Evolutionary conservation across 768 basidiomycete genomes (phyloP).

Genomic region (Lyophyllum shimeji): DNA sequence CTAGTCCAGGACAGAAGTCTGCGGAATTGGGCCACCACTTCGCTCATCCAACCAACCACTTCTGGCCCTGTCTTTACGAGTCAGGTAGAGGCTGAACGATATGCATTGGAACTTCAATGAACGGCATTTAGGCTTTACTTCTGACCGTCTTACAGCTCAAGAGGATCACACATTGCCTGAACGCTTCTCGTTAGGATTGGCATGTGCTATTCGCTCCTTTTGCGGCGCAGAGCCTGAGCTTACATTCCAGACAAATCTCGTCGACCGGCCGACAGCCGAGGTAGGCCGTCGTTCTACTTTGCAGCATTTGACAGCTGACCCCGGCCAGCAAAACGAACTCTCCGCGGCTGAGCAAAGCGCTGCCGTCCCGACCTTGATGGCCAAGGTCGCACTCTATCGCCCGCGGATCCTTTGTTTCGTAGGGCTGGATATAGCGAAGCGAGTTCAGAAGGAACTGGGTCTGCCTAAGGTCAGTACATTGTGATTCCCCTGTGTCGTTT

Average conservation of each 20-base stretch:
- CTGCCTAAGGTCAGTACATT: slow-evolving; percentile 15
- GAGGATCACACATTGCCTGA: slow-evolving; percentile 65
- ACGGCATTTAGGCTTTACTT: slow-evolving; percentile 51
- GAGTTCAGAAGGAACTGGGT: slow-evolving; percentile 28
- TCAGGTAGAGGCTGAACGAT: slow-evolving; percentile 44
- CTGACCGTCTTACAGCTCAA: slow-evolving; percentile 45
- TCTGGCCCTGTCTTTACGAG: slow-evolving; percentile 71
- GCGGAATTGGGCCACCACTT: slow-evolving; percentile 77
- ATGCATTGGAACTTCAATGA: neutral
- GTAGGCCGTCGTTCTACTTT: neutral
- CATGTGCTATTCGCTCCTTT: slow-evolving; percentile 30
- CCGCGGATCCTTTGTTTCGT: slow-evolving; percentile 79
- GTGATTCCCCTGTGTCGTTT: too few relatives aligned
- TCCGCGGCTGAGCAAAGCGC: slow-evolving; percentile 48
- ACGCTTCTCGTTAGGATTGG: slow-evolving; percentile 63
- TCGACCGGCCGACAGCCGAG: slow-evolving; percentile 65
- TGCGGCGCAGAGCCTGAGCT: neutral
- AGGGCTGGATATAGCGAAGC: slow-evolving; percentile 61
- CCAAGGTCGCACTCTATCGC: slow-evolving; percentile 53
- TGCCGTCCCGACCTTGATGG: slow-evolving; percentile 56
- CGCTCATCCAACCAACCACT: slow-evolving; percentile 78
- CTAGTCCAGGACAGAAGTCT: slow-evolving; percentile 67
- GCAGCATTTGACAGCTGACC: neutral
- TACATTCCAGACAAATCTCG: slow-evolving; percentile 67
- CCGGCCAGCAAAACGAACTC: slow-evolving; percentile 52